phyloP scores from a whole-genome alignment of 371 early-diverging fungal species.

The Mycotypha africana region DNA sequence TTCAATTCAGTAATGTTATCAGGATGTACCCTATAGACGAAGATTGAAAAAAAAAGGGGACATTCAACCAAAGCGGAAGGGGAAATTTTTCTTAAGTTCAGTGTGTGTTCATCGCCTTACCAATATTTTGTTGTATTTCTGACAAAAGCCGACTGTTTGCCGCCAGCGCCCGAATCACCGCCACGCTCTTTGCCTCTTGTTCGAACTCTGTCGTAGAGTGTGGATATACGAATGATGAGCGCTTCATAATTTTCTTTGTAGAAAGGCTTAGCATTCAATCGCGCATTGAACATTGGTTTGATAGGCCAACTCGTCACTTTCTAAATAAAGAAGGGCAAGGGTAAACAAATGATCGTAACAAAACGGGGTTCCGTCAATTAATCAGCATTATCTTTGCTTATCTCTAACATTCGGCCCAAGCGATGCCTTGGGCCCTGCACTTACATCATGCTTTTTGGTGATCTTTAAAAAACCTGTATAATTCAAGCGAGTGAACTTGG shows the following conservation, averaged over 20 bases:
- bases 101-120: no score
- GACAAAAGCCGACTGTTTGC: conserved; percentile 65
- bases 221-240: conserved; percentile 84
- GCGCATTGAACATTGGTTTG: conserved; percentile 83
- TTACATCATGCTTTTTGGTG: conserved; percentile 92
- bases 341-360: no score
- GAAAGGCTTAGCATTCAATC: conserved; percentile 84
- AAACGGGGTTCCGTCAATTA: no score
- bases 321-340: no score
- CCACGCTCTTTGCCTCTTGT: conserved; percentile 70
- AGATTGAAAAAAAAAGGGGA: no score
- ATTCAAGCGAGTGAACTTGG: conserved; percentile 90
- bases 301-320: conserved; percentile 86
- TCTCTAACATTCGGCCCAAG: no score
- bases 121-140: conserved; percentile 96
- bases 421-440: no score
- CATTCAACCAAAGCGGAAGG: no score
- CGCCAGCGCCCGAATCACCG: conserved; percentile 44
- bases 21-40: conserved; percentile 76
- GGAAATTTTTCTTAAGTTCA: no score
- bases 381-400: no score
- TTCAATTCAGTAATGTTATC: conserved; percentile 98
- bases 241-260: conserved; percentile 90
- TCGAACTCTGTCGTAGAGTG: conserved; percentile 86
- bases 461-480: conserved; percentile 93